Evolutionary conservation across 179 eudicot species (phyloP), one percentile per base, ranked within the genome.

Genomic region (Patellifolia procumbens): DNA sequence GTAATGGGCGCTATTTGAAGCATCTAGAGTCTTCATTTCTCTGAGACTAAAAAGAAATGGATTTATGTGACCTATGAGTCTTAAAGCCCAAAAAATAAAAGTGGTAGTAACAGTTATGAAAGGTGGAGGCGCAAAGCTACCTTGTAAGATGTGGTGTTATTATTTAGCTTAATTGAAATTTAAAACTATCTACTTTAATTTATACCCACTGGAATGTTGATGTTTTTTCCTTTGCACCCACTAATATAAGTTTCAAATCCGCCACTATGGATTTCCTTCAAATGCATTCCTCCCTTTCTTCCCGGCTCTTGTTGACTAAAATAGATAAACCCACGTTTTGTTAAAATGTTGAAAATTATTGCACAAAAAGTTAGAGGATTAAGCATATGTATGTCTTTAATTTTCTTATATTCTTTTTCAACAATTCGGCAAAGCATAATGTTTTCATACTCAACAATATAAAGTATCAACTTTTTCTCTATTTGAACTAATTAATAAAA

Each of bases 371-470:
- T 58, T 24, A 5, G 63, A 58, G 63, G 32, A 11, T 12, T 26
- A 24, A 4, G 58, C 28, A 53, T 53, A 53, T 53, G 6, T 31
- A 26, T 58, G 63, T 58, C 63, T 10, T 58, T 28, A 26, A 26
- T 15, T 58, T 26, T 24, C 63, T 26, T 26, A 26, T 26, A 13
- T 34, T 39, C 37, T 22, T 35, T 35, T 73, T 59, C n/a, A n/a
- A n/a, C n/a, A n/a, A n/a, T n/a, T n/a, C 59, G 43, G 51, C 76
- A 74, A 74, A 61, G 19, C 24, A 61, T 74, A 60, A 29, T 74
- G 68, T 29, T 61, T 59, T 74, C 51, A 53, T 61, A 46, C 49
- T 46, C 68, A 72, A 60, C 69, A 53, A 60, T 24, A 26, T 24
- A 59, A 74, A 26, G 62, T 13, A 13, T 16, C 12, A 19, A 26